A percentile compares a stretch with the other conserved stretches of the same genome.
Evolutionary conservation across 768 basidiomycete genomes (phyloP).

Genomic region (Amylocystis lapponica): DNA sequence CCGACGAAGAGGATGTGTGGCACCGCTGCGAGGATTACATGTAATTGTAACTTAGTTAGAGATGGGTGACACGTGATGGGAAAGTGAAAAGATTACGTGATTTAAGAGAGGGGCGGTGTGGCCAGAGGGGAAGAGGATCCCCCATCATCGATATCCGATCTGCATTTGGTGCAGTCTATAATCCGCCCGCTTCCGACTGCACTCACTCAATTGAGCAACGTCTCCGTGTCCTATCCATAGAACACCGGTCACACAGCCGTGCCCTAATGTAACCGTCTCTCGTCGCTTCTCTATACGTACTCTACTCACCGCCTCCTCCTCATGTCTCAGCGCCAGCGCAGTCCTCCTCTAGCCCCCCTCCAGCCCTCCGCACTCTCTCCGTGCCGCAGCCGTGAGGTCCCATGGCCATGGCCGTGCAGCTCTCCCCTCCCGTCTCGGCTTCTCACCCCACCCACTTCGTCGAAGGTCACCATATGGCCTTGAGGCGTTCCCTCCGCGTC

Average conservation of each 20-base stretch:
- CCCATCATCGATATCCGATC: constrained; percentile 13
- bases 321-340: not conserved
- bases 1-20: too few relatives aligned
- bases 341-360: not conserved
- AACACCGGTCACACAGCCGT: not conserved
- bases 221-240: not conserved
- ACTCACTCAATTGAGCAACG: constrained; percentile 3
- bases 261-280: constrained; percentile 7
- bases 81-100: too few relatives aligned
- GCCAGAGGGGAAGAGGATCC: too few relatives aligned
- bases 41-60: too few relatives aligned
- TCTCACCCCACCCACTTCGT: not conserved
- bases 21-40: too few relatives aligned
- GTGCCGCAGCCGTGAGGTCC: not conserved
- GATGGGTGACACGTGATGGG: too few relatives aligned
- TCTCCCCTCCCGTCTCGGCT: not conserved
- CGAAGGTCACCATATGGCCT: not conserved
- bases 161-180: constrained; percentile 4
- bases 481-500: not conserved
- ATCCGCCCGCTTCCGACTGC: constrained; percentile 3
- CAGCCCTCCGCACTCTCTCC: not conserved
- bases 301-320: constrained; percentile 3
- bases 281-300: not conserved
- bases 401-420: constrained; percentile 2
- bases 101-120: too few relatives aligned